Percentiles rank a stretch among this genome's conserved stretches.
These are phyloP conservation scores for Antarctomyces pellizariae DNA, from an alignment of 495 filamentous ascomycete genomes.

Conservation along the genomic window DNA sequence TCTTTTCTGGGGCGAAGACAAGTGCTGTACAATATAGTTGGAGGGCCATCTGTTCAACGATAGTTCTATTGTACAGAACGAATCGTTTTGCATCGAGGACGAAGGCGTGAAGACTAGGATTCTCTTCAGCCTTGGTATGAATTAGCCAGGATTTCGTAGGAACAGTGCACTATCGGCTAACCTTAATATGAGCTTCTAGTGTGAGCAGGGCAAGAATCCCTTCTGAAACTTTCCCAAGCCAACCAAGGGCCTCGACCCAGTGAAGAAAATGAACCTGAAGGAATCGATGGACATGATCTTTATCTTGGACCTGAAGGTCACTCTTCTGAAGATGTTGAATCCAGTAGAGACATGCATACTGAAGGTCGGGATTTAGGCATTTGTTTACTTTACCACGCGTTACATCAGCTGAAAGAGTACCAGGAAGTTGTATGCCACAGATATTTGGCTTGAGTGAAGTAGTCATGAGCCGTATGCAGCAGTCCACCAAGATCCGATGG, in stretches of 20 bases:
- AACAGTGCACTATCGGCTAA: conserved; percentile 1
- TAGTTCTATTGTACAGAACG: conserved; percentile 9
- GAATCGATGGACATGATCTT: conserved; percentile 2
- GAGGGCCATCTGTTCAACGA: conserved; percentile 12
- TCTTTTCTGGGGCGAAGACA: conserved; percentile 14
- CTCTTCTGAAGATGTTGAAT: conserved; percentile 2
- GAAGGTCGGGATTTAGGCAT: conserved; percentile 11
- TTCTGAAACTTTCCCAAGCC: conserved; percentile 4
- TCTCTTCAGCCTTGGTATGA: not conserved
- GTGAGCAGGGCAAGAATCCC: conserved; percentile 4
- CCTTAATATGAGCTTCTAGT: conserved; percentile 5
- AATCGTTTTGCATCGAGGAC: conserved; percentile 17
- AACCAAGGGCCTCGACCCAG: conserved; percentile 4
- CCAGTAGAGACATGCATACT: conserved; percentile 6
- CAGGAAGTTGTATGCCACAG: conserved; percentile 15
- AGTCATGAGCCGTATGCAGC: conserved; percentile 17
- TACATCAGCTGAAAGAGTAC: conserved; percentile 8
- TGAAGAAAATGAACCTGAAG: conserved; percentile 4
- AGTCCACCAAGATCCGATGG: conserved; percentile 13
- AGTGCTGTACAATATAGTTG: conserved; percentile 14
- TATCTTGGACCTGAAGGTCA: conserved; percentile 2
- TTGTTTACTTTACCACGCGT: conserved; percentile 4
- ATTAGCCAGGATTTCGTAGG: conserved; percentile 3
- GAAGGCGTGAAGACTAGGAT: conserved; percentile 7
- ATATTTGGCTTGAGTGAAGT: conserved; percentile 16